Evolutionary conservation across 2,329 filamentous ascomycete species (phyloP).

Genomic region (Tolypocladium sp.): DNA sequence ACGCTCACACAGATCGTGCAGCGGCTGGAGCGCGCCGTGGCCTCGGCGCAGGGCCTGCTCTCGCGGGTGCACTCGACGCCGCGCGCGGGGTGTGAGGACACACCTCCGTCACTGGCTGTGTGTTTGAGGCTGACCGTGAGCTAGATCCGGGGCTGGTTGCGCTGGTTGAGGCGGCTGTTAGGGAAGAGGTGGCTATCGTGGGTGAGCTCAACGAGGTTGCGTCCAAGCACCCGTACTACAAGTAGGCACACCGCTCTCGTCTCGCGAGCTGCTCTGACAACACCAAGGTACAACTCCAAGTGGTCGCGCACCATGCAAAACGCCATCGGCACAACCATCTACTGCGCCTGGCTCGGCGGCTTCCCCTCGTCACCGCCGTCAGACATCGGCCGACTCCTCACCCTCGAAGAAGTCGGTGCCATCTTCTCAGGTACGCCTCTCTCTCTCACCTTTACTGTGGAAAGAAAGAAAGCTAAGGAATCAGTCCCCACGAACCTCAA

Average conservation of each 20-base stretch:
- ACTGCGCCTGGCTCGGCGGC: slow-evolving; percentile 71
- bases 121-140: background rate
- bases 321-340: slow-evolving; percentile 50
- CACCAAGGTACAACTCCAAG: slow-evolving; percentile 61
- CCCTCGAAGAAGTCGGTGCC: slow-evolving; percentile 77
- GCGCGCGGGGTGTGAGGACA: slow-evolving; percentile 40
- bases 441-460: background rate
- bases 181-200: slow-evolving; percentile 63
- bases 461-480: background rate
- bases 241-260: slow-evolving; percentile 38
- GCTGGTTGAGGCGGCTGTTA: slow-evolving; percentile 62
- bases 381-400: slow-evolving; percentile 62
- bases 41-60: slow-evolving; percentile 71
- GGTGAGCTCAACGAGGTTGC: slow-evolving; percentile 62
- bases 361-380: slow-evolving; percentile 40
- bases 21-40: slow-evolving; percentile 72
- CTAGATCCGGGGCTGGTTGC: slow-evolving; percentile 57
- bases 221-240: slow-evolving; percentile 91
- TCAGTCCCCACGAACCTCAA: slow-evolving; percentile 86
- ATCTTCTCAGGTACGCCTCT: slow-evolving; percentile 52
- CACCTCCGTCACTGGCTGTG: background rate
- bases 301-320: slow-evolving; percentile 83
- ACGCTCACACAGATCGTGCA: slow-evolving; percentile 75
- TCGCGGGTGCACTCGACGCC: slow-evolving; percentile 87
- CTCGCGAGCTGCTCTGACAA: background rate